Conservation (phyloP, 305 asterid genomes). For the Fraxinus latifolia region DNA sequence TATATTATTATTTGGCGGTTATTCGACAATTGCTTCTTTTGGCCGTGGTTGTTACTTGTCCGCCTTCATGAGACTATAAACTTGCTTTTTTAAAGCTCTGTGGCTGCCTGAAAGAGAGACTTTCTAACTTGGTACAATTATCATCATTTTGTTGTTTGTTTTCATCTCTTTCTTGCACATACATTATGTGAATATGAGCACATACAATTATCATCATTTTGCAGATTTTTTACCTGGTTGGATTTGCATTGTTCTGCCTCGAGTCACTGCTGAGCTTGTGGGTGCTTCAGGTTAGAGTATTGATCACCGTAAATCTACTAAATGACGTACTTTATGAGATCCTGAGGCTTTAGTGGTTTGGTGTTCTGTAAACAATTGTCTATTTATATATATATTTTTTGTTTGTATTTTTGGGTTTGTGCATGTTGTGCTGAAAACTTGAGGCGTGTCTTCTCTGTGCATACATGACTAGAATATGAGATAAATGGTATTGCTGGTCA, state of each 20-base stretch:
- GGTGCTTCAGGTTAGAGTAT: constrained; percentile 86
- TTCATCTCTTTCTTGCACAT: neutral
- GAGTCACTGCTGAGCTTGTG: constrained; percentile 83
- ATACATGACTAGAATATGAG: neutral
- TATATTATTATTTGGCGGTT: neutral
- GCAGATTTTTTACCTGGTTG: constrained; percentile 93
- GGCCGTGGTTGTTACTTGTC: neutral
- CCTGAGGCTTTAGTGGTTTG: neutral
- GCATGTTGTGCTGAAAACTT: neutral
- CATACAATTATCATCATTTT: constrained; percentile 5
- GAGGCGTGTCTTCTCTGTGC: neutral
- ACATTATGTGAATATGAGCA: neutral
- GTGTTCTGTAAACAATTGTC: neutral
- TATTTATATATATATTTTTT: neutral
- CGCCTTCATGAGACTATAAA: neutral
- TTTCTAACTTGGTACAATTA: constrained; percentile 1
- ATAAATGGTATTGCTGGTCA: neutral
- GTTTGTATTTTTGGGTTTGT: neutral
- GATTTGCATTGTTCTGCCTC: constrained; percentile 83
- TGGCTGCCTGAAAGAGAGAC: neutral
- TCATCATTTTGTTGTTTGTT: neutral
- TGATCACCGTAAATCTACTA: constrained; percentile 16
- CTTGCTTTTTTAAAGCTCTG: neutral
- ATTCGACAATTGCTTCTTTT: neutral
- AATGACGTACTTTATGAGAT: neutral